Percentiles rank a stretch among this genome's conserved stretches.
Evolutionary conservation across 1,139 yeast species (phyloP).

Genomic region (Hansenula anomala): DNA sequence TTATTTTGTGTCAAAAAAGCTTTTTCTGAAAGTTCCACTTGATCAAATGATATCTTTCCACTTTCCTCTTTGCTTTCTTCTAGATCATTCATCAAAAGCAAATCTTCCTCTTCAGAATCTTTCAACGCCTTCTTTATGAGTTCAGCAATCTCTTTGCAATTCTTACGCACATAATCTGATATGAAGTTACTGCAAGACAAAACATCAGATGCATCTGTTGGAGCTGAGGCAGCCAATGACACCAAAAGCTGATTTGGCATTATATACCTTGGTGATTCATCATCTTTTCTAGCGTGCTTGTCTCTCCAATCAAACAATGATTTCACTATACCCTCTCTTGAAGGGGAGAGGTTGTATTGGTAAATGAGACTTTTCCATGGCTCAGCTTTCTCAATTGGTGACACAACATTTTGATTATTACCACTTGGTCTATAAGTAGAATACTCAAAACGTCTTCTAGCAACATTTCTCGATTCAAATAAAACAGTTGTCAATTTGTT

Average conservation of each 20-base stretch:
- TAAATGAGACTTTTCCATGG: conserved; percentile 58
- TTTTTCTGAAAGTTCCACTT: conserved; percentile 3
- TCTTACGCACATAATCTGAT: conserved; percentile 53
- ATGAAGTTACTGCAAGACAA: conserved; percentile 44
- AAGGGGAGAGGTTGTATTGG: conserved; percentile 61
- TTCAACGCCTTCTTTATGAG: conserved; percentile 34
- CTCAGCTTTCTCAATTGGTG: conserved; percentile 44
- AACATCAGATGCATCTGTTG: conserved; percentile 56
- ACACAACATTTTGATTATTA: conserved; percentile 30
- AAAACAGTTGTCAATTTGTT: conserved; percentile 60
- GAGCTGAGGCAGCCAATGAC: conserved; percentile 51
- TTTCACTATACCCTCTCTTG: conserved; percentile 53
- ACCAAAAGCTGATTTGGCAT: conserved; percentile 81
- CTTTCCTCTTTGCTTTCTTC: neutral
- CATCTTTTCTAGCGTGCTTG: conserved; percentile 60
- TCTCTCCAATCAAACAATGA: conserved; percentile 84
- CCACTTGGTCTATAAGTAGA: conserved; percentile 53
- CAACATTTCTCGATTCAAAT: conserved; percentile 74
- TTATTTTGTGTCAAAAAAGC: neutral
- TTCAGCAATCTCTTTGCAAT: conserved; percentile 52
- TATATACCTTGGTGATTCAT: conserved; percentile 79
- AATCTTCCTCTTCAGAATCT: conserved; percentile 16
- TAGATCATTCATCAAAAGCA: conserved; percentile 11
- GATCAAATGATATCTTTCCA: conserved; percentile 7
- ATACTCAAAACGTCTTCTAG: conserved; percentile 77